These are phyloP conservation scores for Penicillium glabrum DNA, from an alignment of 2,329 filamentous ascomycete species.

Conservation along the genomic window DNA sequence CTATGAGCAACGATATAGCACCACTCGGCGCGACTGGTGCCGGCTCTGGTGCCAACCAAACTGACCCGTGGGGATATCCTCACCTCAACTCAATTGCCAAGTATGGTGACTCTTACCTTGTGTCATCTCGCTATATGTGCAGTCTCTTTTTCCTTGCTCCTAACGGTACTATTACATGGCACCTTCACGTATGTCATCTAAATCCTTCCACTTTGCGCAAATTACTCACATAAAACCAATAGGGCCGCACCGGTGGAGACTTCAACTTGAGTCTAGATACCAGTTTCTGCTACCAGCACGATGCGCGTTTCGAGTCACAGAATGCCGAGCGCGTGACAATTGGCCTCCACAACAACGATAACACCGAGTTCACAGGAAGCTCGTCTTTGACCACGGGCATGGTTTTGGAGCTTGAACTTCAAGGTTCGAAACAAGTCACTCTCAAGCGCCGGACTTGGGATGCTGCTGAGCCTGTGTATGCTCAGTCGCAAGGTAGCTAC, in stretches of 20 bases:
- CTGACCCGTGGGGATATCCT: conserved; percentile 22
- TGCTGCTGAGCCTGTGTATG: conserved; percentile 20
- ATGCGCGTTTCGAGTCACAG: conserved; percentile 31
- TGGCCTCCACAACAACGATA: conserved; percentile 31
- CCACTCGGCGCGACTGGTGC: conserved; percentile 3
- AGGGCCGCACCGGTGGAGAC: conserved; percentile 27
- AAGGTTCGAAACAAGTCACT: conserved; percentile 14
- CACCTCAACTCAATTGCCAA: conserved; percentile 25
- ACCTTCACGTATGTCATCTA: conserved; percentile 18
- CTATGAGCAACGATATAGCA: conserved; percentile 14
- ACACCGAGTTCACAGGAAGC: conserved; percentile 31
- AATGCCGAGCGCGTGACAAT: conserved; percentile 27
- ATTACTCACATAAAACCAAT: background rate
- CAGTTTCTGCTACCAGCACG: conserved; percentile 31
- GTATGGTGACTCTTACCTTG: conserved; percentile 21
- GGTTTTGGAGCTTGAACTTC: conserved; percentile 19
- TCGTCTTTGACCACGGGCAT: conserved; percentile 23
- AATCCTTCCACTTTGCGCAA: background rate
- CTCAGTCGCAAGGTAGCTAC: conserved; percentile 28
- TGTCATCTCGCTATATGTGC: conserved; percentile 24
- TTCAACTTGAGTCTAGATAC: conserved; percentile 18
- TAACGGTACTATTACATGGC: conserved; percentile 27
- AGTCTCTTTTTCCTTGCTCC: conserved; percentile 23
- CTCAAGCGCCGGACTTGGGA: conserved; percentile 21
- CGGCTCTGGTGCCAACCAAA: conserved; percentile 9